Conservation (phyloP, 2,329 filamentous ascomycete species). For the Neofusicoccum sp. region DNA sequence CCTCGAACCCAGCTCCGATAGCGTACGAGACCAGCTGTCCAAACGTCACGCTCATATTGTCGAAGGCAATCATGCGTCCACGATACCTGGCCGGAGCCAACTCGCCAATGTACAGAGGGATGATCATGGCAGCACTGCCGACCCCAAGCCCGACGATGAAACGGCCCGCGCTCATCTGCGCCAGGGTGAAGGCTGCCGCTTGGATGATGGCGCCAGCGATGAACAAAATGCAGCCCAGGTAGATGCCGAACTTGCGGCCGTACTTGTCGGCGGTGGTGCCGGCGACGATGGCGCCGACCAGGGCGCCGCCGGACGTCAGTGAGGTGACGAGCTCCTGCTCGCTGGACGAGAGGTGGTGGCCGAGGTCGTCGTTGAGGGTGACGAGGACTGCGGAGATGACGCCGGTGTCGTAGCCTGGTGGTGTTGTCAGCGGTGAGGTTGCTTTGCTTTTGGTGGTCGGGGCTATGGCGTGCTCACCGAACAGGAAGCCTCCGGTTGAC, state of each 20-base stretch:
- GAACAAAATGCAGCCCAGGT: slow-evolving; percentile 24
- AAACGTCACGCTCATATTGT: slow-evolving; percentile 38
- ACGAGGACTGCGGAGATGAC: slow-evolving; percentile 44
- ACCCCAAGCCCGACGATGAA: slow-evolving; percentile 37
- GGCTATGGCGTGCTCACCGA: slow-evolving; percentile 11
- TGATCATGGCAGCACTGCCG: slow-evolving; percentile 35
- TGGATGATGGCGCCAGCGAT: slow-evolving; percentile 34
- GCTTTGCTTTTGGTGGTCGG: no score
- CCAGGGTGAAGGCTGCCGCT: slow-evolving; percentile 31
- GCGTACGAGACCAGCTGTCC: slow-evolving; percentile 39
- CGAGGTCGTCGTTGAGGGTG: slow-evolving; percentile 31
- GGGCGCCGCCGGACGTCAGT: slow-evolving; percentile 41
- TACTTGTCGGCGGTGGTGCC: slow-evolving; percentile 40
- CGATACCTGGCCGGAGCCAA: slow-evolving; percentile 36
- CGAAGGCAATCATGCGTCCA: slow-evolving; percentile 43
- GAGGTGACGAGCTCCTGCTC: slow-evolving; percentile 45
- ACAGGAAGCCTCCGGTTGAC: slow-evolving; percentile 26
- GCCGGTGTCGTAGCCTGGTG: slow-evolving; percentile 37
- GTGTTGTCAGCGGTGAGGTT: not conserved
- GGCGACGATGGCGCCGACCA: slow-evolving; percentile 41
- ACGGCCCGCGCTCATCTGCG: slow-evolving; percentile 33
- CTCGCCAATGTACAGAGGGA: slow-evolving; percentile 31
- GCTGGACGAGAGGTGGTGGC: not conserved
- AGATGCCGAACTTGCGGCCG: slow-evolving; percentile 37
- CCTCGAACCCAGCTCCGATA: slow-evolving; percentile 38